Evolutionary conservation across 169 alveolate genomes (phyloP).

Genomic region (Plasmodium sp.): DNA sequence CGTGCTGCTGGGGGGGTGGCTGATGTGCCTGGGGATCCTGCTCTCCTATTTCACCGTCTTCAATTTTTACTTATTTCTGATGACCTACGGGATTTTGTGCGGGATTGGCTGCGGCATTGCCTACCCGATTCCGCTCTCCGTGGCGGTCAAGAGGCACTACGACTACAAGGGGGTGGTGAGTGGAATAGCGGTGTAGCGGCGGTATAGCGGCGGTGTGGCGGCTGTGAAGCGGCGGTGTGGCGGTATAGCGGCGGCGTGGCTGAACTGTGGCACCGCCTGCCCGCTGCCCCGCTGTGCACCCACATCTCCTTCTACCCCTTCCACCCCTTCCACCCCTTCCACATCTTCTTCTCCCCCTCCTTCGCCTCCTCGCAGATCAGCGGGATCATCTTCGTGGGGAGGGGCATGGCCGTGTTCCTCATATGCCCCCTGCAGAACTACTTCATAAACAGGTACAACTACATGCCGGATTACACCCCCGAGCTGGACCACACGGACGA

Average conservation of each 20-base stretch:
- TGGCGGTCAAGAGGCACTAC: constrained; percentile 67
- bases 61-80: constrained; percentile 48
- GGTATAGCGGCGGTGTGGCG: not conserved
- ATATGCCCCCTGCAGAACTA: constrained; percentile 56
- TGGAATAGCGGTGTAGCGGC: not conserved
- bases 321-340: not conserved
- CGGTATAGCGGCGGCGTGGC: not conserved
- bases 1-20: constrained; percentile 71
- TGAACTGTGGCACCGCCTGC: not conserved
- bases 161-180: constrained; percentile 72
- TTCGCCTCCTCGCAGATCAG: constrained; percentile 10
- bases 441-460: constrained; percentile 41
- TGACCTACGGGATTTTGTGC: constrained; percentile 73
- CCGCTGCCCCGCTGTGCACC: not conserved
- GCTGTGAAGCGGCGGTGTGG: not conserved
- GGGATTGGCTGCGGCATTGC: constrained; percentile 76
- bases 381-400: constrained; percentile 58
- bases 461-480: constrained; percentile 65
- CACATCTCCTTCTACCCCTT: not conserved
- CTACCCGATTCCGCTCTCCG: constrained; percentile 71
- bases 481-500: constrained; percentile 48
- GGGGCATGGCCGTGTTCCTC: constrained; percentile 49
- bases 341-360: not conserved
- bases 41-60: constrained; percentile 69
- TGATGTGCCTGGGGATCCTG: constrained; percentile 68